Conservation (phyloP, 2,329 filamentous ascomycete genomes). For the Aspergillus costaricaensis region DNA sequence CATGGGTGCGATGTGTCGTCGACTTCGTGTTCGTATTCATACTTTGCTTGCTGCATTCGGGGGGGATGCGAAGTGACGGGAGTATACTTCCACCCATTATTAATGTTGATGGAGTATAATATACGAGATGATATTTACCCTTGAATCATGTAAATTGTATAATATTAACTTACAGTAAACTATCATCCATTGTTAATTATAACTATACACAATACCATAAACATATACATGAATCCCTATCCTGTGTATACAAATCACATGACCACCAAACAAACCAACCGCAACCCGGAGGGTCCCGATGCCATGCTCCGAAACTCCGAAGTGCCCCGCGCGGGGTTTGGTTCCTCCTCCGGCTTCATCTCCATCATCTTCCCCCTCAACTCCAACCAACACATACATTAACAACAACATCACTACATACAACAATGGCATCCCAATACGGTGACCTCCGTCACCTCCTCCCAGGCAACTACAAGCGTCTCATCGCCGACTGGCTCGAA, state of each 20-base stretch:
- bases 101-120: too few relatives aligned
- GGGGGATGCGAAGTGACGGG: too few relatives aligned
- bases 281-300: conserved; percentile 2
- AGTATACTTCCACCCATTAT: too few relatives aligned
- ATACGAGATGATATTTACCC: too few relatives aligned
- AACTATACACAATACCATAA: too few relatives aligned
- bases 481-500: conserved; percentile 81
- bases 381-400: neutral
- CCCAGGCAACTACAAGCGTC: conserved; percentile 79
- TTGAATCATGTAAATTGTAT: too few relatives aligned
- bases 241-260: neutral
- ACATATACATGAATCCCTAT: too few relatives aligned
- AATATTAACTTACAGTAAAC: too few relatives aligned
- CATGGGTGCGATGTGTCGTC: too few relatives aligned
- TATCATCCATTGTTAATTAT: too few relatives aligned
- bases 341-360: neutral
- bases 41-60: too few relatives aligned
- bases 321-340: conserved; percentile 5
- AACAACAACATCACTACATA: conserved; percentile 26
- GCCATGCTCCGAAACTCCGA: neutral
- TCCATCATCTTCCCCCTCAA: neutral
- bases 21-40: too few relatives aligned
- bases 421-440: conserved; percentile 54
- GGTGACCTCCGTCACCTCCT: conserved; percentile 72
- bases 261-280: neutral